These are phyloP conservation scores for Colletotrichum kahawae DNA, from an alignment of 2,329 filamentous ascomycete genomes.

Conservation along the genomic window DNA sequence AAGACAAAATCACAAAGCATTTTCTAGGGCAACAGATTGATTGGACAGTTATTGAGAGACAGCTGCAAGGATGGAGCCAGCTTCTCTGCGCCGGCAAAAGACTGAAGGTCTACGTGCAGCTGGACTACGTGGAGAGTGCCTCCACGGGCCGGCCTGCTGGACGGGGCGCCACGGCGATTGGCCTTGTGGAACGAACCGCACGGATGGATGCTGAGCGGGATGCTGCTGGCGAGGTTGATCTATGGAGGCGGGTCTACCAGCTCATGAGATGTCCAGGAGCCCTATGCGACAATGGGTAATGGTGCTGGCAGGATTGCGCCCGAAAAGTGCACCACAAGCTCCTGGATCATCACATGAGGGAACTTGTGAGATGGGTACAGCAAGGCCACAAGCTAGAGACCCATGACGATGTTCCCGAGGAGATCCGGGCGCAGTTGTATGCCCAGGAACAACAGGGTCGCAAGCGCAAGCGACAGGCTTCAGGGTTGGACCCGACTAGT, in stretches of 20 bases:
- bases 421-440: background rate
- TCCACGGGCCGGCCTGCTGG: background rate
- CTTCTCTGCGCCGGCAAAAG: background rate
- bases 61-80: background rate
- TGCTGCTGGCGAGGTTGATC: background rate
- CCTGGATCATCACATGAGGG: background rate
- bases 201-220: background rate
- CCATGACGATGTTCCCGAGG: background rate
- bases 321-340: background rate
- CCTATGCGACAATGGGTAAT: background rate
- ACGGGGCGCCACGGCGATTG: background rate
- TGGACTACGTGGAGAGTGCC: background rate
- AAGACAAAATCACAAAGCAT: background rate
- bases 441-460: background rate
- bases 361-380: no score
- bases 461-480: background rate
- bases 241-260: background rate
- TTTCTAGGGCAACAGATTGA: background rate
- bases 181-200: background rate
- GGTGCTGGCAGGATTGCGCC: background rate
- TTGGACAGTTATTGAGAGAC: background rate
- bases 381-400: background rate
- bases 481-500: no score
- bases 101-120: background rate
- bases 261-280: background rate